phyloP scores from a whole-genome alignment of 1,284 basidiomycete genomes.

The Pyrrhoderma lamaoense region DNA sequence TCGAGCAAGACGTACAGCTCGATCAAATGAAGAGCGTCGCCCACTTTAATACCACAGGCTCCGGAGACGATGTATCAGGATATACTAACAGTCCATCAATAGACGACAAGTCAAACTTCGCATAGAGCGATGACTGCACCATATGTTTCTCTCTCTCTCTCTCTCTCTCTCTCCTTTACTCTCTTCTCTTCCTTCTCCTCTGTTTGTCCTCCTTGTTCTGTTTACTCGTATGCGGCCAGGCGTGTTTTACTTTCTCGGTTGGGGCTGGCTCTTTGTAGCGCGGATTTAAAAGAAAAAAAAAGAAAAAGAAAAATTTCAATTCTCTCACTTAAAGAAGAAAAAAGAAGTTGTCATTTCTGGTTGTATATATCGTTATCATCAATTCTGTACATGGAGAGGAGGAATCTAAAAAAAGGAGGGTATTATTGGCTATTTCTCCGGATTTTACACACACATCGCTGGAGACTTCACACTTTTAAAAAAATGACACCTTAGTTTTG shows the following conservation, averaged over 20 bases:
- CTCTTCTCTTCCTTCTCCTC: not conserved
- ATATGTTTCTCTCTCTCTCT: not conserved
- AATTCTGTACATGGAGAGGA: no score
- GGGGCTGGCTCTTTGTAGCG: not conserved
- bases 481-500: no score
- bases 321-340: no score
- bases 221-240: not conserved
- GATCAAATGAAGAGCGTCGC: constrained; percentile 7
- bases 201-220: not conserved
- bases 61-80: constrained; percentile 4
- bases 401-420: no score
- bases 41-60: constrained; percentile 1
- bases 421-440: no score
- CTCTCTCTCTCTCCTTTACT: not conserved
- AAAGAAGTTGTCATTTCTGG: no score
- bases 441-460: no score
- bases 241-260: not conserved
- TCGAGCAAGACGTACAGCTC: constrained; percentile 13
- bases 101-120: constrained; percentile 12
- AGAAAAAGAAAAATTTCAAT: not conserved
- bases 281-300: not conserved
- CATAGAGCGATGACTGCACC: not conserved
- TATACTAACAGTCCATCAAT: constrained; percentile 8
- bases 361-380: no score
- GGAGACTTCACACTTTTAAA: no score